A percentile compares a stretch with the other conserved stretches of the same genome.
Evolutionary conservation across 768 basidiomycete genomes (phyloP).

Genomic region (Lactarius psammicola): DNA sequence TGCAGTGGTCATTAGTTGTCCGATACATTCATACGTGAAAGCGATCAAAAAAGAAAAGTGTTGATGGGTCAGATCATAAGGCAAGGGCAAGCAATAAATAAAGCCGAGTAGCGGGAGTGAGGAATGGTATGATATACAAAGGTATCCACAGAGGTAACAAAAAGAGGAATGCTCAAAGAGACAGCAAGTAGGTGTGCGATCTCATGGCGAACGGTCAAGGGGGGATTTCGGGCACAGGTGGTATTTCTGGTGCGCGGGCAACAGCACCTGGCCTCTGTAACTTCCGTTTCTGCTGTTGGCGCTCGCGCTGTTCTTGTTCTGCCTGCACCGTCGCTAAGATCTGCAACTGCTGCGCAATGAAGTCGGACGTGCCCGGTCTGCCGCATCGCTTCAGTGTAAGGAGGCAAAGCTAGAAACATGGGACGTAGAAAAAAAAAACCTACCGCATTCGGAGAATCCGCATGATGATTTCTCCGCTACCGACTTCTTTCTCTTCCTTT

Average conservation of each 20-base stretch:
- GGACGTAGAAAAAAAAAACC: slow-evolving; percentile 32
- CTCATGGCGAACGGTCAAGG: no score
- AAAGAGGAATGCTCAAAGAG: neutral
- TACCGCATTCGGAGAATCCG: slow-evolving; percentile 95
- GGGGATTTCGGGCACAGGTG: slow-evolving; percentile 33
- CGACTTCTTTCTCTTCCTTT: slow-evolving; percentile 69
- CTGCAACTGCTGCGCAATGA: slow-evolving; percentile 82
- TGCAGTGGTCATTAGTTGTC: slow-evolving; percentile 17
- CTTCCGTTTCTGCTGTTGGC: slow-evolving; percentile 57
- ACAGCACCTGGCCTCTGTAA: slow-evolving; percentile 50
- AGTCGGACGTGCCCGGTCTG: slow-evolving; percentile 79
- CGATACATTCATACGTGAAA: slow-evolving; percentile 11
- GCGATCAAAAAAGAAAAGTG: neutral
- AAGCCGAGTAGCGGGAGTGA: slow-evolving; percentile 5
- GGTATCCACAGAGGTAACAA: slow-evolving; percentile 31
- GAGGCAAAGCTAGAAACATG: no score
- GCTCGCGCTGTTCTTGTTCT: slow-evolving; percentile 74
- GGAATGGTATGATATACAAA: slow-evolving; percentile 33
- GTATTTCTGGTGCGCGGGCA: slow-evolving; percentile 32
- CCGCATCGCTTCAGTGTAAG: neutral
- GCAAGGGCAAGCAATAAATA: slow-evolving; percentile 7
- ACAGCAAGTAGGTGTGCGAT: neutral
- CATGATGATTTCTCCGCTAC: slow-evolving; percentile 87
- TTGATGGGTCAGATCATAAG: slow-evolving; percentile 13
- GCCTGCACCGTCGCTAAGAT: slow-evolving; percentile 80